Conservation (phyloP, 2,329 filamentous ascomycete species). For the Phyllosticta citrichinensis region DNA sequence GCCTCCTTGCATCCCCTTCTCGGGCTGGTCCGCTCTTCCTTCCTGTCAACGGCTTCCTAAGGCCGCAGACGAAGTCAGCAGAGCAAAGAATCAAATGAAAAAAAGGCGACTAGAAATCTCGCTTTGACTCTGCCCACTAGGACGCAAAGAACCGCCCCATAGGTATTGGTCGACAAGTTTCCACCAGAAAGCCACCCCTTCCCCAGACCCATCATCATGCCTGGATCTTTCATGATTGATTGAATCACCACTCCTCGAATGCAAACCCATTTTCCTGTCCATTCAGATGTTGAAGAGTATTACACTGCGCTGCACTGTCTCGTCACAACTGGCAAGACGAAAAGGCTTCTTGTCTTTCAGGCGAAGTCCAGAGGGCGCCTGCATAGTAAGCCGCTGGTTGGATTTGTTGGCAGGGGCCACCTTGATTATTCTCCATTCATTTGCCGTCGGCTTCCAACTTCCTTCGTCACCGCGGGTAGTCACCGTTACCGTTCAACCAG, state of each 20-base stretch:
- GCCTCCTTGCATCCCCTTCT: too few relatives aligned
- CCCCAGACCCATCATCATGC: neutral
- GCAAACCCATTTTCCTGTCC: neutral
- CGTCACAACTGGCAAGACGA: neutral
- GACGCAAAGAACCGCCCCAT: neutral
- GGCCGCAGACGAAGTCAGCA: neutral
- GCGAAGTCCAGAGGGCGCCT: neutral
- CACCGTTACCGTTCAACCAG: neutral
- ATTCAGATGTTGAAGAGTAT: neutral
- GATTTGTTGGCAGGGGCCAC: neutral
- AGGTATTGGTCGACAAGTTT: neutral
- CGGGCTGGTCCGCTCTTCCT: too few relatives aligned
- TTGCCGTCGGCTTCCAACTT: neutral
- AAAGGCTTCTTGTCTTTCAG: neutral
- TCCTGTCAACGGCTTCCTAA: too few relatives aligned
- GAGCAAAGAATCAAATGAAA: neutral
- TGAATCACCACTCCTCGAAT: neutral
- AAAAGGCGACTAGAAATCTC: neutral
- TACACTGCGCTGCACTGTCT: neutral
- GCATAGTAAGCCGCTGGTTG: neutral
- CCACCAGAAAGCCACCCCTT: neutral
- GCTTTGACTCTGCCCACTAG: neutral
- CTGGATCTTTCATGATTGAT: neutral
- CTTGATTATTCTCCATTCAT: neutral
- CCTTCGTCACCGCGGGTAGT: neutral